Base-by-base conservation (phyloP, 106 monocot species). In the Platanthera zijinensis region DNA sequence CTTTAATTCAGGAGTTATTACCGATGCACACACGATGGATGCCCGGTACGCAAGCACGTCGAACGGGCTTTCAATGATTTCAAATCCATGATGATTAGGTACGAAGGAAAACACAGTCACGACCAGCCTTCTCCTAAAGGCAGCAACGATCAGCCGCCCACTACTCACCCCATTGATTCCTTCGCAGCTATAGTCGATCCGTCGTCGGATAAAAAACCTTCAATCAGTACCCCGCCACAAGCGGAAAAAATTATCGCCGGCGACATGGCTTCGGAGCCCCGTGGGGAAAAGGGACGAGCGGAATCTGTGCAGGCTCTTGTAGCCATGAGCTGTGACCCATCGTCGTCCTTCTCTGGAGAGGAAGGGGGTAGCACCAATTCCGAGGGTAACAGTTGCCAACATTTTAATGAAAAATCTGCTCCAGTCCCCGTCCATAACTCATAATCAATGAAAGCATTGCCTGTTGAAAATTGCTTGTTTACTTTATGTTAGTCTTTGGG, bases 61-160 rank as follows among this genome's bases (percentile, higher is more conserved):
- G 95, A 96, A 76, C 90, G 74, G 62, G 84, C 88, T 51, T 86
- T 87, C 8, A 81, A 85, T 47, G 90, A 90, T 79, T 78, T 63
- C 7, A 89, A 85, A 77, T 52, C 84, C 30, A 52, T 90, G 52
- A 77, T 96, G n/a, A 92, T 92, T 39, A 90, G 92, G 7, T 96
- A 96, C 56, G 92, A 92, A 73, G 92, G 92, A 7, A 82, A 88
- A 61, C 95, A 96, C 75, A 96, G 84, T 76, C 95, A 96, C 57
- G 83, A 85, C n/a, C 57, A 53, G 74, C 95, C 92, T 47, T 19
- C 83, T n/a, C 69, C 72, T n/a, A 87, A 71, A 79, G 79, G 6
- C 54, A 51, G 67, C 25, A 69, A 18, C 54, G 85, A 87, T 51
- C 15, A 19, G 8, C 77, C 80, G 14, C 9, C 64, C 11, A 71